Evolutionary conservation across 768 basidiomycete species (phyloP).

Genomic region (Termitomyces sp.): DNA sequence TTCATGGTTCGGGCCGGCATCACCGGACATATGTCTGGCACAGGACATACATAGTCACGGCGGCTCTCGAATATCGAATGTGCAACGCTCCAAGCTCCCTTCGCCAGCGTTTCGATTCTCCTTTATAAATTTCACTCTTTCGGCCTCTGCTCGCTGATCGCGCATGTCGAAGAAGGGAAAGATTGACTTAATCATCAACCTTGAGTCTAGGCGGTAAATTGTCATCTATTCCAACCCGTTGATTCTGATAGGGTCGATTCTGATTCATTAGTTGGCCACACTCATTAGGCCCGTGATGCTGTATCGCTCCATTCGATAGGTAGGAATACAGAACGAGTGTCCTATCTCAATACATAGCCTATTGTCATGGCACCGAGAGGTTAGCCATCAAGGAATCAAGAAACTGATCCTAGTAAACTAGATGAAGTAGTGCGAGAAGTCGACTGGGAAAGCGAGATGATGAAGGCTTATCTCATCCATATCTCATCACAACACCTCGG

Average conservation of each 20-base stretch:
- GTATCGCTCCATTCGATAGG: not conserved
- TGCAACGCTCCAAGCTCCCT: not conserved
- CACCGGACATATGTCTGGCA: too few relatives aligned
- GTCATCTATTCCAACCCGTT: too few relatives aligned
- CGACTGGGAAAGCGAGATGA: not conserved
- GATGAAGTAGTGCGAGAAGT: constrained; percentile 11
- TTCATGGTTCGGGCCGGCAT: too few relatives aligned
- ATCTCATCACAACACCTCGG: not conserved
- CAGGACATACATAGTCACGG: too few relatives aligned
- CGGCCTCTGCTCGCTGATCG: constrained; percentile 2
- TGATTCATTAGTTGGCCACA: constrained; percentile 28
- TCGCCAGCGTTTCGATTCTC: not conserved
- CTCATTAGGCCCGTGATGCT: constrained; percentile 7
- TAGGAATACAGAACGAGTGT: not conserved
- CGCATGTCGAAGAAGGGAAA: not conserved
- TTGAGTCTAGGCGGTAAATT: too few relatives aligned
- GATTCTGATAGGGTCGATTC: constrained; percentile 25
- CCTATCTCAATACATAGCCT: constrained; percentile 4
- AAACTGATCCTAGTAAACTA: constrained; percentile 17
- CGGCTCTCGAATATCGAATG: not conserved
- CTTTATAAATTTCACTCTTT: not conserved
- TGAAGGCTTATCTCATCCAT: too few relatives aligned
- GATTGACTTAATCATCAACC: not conserved
- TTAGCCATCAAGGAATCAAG: constrained; percentile 14
- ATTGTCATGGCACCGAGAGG: constrained; percentile 2